These are phyloP conservation scores for Rhododendron ferrugineum DNA, from an alignment of 148 eudicot species.

Conservation along the genomic window DNA sequence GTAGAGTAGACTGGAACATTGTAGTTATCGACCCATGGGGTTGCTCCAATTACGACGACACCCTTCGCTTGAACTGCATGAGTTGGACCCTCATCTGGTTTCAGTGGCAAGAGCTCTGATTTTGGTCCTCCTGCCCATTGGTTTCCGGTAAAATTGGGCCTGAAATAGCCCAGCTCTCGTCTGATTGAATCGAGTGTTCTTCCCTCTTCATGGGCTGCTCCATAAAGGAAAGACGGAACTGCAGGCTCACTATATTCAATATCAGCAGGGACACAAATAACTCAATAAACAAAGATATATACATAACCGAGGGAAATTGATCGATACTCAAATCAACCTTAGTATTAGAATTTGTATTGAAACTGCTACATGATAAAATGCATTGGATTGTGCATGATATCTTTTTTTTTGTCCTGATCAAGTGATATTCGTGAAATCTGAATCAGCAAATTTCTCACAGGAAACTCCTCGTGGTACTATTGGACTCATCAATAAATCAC, in stretches of 20 bases:
- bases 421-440: background rate
- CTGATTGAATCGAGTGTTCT: conserved; percentile 67
- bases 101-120: conserved; percentile 34
- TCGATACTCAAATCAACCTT: background rate
- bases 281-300: background rate
- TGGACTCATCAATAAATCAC: background rate
- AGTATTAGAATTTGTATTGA: background rate
- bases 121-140: conserved; percentile 70
- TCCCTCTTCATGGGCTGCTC: conserved; percentile 63
- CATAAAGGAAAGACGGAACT: conserved; percentile 79
- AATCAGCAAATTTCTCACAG: background rate
- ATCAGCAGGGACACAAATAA: conserved; percentile 7
- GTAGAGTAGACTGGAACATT: conserved; percentile 62
- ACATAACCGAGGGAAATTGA: background rate
- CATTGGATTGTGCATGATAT: background rate
- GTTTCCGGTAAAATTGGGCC: conserved; percentile 49
- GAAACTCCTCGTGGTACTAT: background rate
- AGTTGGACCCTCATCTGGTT: conserved; percentile 67
- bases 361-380: background rate
- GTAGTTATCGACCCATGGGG: conserved; percentile 86
- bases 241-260: conserved; percentile 26
- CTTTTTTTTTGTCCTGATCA: background rate
- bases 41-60: conserved; percentile 61
- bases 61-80: conserved; percentile 49
- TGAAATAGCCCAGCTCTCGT: conserved; percentile 83